Evolutionary conservation across 2,329 filamentous ascomycete species (phyloP), one percentile per base, ranked within the genome.

Genomic region (Malbranchea zuffiana): DNA sequence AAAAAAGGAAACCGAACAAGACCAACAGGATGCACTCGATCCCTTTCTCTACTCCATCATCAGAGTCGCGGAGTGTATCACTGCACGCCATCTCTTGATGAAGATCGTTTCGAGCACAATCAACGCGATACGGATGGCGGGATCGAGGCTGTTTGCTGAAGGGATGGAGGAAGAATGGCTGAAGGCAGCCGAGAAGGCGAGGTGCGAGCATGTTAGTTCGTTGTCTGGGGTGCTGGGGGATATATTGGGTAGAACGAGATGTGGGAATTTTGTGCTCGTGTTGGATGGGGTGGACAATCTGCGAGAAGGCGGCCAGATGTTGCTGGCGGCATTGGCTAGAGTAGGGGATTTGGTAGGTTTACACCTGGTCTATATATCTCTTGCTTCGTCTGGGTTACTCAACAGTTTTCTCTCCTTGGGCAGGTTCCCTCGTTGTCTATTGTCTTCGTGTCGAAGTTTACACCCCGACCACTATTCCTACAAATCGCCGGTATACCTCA

Each of bases 281-380:
- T 71, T 96, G 44, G 90, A 96, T 63, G 83, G 77, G 7, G 79
- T 96, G 40, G 88, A 96, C 56, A 74, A 71, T 44, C 82, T 94
- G 56, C 71, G 80, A 50, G 88, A 96, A 52, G 76, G 81, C 4
- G 75, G 82, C 4, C 71, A 76, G 2, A 93, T 84, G 1, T 62
- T 96, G 10, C 63, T 94, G 3, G 78, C 87, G 20, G 86, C 83
- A 8, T 62, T 98, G 44, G 83, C 82, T 15, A 73, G 87, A 43
- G 59, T 98, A 13, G 80, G 82, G 10, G 86, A 95, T 57, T 71
- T 80, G 43, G 83, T 90, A 63, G 32, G 29, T 32, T 18, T 15
- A 13, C 13, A 6, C 7, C 27, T 23, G 16, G 12, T 19, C 16
- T 17, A 29, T 31, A n/a, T n/a, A n/a, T n/a, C n/a, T n/a, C n/a